Base-by-base conservation (phyloP, 257 asterid genomes). In the Salvia hispanica region DNA sequence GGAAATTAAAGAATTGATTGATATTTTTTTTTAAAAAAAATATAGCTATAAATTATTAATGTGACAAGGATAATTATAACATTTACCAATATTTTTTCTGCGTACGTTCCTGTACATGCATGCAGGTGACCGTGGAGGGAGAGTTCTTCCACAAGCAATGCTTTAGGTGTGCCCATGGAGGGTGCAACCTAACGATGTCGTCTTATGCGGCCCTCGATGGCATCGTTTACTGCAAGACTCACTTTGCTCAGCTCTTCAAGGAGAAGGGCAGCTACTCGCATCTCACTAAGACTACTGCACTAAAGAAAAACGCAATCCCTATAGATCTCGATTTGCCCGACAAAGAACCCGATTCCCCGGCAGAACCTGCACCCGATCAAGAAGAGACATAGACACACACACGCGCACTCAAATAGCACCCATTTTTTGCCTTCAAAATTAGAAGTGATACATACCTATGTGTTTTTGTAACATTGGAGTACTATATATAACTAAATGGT, bases 141-240 rank as follows among this genome's bases (percentile, higher is more conserved):
- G 89, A 86, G 13, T 82, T 86, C 68, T 90, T 73, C 82, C 98
- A 89, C 79, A 89, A 88, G 66, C 75, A 92, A 33, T 92, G 98
- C 79, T 92, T 92, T 79, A 79, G 82, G 69, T 92, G 98, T 70
- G 96, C 98, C 2, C 98, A 90, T 57, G 97, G 98, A 14, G 95
- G 95, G 6, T 92, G 98, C 72, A 70, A 78, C 2, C 77, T 92
- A 0, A 86, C 97, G 13, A 87, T 88, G 48, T 87, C 97, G 40
- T 74, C 84, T 0, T 92, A 90, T 37, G 98, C 98, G 0, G 94
- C 98, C 2, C 73, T 92, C 69, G 98, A 90, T 36, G 97, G 97
- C 2, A 77, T 85, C 52, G 86, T 92, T 50, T 90, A 92, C 67
- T 92, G 98, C 87, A 92, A 90, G 76, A 88, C 87, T 55, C 98